These are phyloP conservation scores for Turnera subulata DNA, from an alignment of 345 rosid genomes.

Conservation along the genomic window DNA sequence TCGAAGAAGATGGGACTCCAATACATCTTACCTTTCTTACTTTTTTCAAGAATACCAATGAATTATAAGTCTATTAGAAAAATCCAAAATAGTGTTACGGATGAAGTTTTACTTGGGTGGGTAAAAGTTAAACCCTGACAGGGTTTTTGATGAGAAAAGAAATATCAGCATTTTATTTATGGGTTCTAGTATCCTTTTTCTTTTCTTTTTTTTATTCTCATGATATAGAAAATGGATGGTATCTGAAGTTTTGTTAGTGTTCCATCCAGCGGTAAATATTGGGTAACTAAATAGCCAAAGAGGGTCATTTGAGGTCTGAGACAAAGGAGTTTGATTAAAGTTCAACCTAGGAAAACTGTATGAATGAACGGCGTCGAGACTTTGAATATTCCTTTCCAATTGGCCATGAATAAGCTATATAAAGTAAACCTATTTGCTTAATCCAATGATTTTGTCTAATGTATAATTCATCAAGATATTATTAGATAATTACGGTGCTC, in stretches of 20 bases:
- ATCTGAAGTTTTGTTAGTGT: too few relatives aligned
- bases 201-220: too few relatives aligned
- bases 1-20: too few relatives aligned
- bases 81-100: neutral
- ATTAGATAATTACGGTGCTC: neutral
- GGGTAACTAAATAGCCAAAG: too few relatives aligned
- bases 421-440: neutral
- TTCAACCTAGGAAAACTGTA: neutral
- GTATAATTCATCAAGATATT: constrained; percentile 11
- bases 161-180: too few relatives aligned
- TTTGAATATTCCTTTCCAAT: neutral
- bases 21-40: too few relatives aligned
- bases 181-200: too few relatives aligned
- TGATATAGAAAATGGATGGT: too few relatives aligned
- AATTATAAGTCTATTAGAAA: too few relatives aligned
- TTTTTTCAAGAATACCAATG: too few relatives aligned
- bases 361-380: neutral
- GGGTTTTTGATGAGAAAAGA: neutral
- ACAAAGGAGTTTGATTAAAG: neutral
- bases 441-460: constrained; percentile 21
- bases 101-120: constrained; percentile 13
- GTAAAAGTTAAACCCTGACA: neutral
- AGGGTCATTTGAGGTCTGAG: too few relatives aligned
- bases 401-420: neutral
- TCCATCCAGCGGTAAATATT: too few relatives aligned